Base-by-base conservation (phyloP, 371 early-diverging fungal genomes). In the Haplosporangium sp. region DNA sequence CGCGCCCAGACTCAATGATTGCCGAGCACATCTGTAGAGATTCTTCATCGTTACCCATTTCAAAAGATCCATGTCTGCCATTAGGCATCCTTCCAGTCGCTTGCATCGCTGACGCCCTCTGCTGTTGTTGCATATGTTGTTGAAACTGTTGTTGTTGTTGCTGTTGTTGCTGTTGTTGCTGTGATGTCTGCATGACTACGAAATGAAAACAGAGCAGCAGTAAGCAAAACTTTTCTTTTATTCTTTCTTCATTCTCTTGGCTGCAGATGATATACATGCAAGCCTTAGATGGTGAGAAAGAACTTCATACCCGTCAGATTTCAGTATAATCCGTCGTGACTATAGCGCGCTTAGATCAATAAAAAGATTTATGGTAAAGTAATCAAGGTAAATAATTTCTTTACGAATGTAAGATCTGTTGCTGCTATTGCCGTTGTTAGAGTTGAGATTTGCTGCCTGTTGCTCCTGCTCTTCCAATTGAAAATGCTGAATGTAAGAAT, bases 41-140 rank as follows among this genome's bases (percentile, higher is more conserved):
- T 48, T 48, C 48, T 48, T 48, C 40, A 37, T 57, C 20, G 55
- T 55, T 69, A 77, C 78, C 72, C 73, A 77, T 72, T 47, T 77
- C 78, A 59, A 77, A 77, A 11, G 78, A 73, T 15, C 73, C 78
- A 67, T 77, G 78, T 39, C 78, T 53, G 37, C 72, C 78, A 40
- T 72, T 72, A 35, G 73, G 69, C 69, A 77, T 73, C 20, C 78
- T 65, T 72, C 73, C 73, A 27, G 73, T 61, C 27, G 72, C 73
- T 39, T 77, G 78, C 69, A 72, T 72, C 35, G 74, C 67, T 52
- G 73, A 63, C 8, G 77, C 71, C 48, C 71, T 62, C 63, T 76
- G 77, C 60, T 72, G 74, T 40, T 76, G 76, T 50, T 78, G 79
- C 39, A 69, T 20, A n/a, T 72, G 72, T 37, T 77, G 77, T 53